A percentile compares a stretch with the other conserved stretches of the same genome.
These are phyloP conservation scores for Tubosaeta brunneosetosa DNA, from an alignment of 768 basidiomycete species.

Conservation along the genomic window DNA sequence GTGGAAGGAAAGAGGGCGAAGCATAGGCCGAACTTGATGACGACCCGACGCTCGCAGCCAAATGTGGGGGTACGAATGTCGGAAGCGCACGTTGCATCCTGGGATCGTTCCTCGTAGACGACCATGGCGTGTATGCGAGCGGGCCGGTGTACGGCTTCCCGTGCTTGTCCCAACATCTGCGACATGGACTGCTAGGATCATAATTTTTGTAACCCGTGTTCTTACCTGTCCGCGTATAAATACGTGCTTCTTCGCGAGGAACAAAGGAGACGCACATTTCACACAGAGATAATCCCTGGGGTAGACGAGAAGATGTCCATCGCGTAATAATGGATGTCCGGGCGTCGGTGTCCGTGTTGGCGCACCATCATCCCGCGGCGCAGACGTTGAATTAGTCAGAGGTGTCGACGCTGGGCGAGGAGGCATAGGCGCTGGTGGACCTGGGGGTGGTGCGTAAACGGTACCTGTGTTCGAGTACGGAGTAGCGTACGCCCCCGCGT, in stretches of 20 bases:
- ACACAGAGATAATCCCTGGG: constrained; percentile 56
- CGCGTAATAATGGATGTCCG: constrained; percentile 62
- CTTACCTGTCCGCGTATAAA: constrained; percentile 41
- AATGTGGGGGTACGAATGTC: constrained; percentile 20
- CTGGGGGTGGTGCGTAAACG: constrained; percentile 12
- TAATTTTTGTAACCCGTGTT: constrained; percentile 72
- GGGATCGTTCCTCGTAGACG: constrained; percentile 15
- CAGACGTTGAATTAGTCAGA: constrained; percentile 4
- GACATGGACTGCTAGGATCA: constrained; percentile 65
- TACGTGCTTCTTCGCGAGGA: background rate
- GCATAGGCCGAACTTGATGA: background rate
- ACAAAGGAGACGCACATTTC: constrained; percentile 50
- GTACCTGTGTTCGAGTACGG: constrained; percentile 9
- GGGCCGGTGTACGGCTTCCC: constrained; percentile 57
- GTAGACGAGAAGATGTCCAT: constrained; percentile 65
- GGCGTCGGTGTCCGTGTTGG: constrained; percentile 61
- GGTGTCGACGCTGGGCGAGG: constrained; percentile 17
- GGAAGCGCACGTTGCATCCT: constrained; percentile 30
- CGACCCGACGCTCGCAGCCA: background rate
- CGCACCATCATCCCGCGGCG: constrained; percentile 44
- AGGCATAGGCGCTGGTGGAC: background rate
- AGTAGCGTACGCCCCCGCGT: constrained; percentile 18
- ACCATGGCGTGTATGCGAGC: constrained; percentile 48
- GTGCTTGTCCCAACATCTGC: constrained; percentile 72
- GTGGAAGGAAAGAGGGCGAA: background rate